These are phyloP conservation scores for Ormosia emarginata DNA, from an alignment of 306 rosid species.

Conservation along the genomic window DNA sequence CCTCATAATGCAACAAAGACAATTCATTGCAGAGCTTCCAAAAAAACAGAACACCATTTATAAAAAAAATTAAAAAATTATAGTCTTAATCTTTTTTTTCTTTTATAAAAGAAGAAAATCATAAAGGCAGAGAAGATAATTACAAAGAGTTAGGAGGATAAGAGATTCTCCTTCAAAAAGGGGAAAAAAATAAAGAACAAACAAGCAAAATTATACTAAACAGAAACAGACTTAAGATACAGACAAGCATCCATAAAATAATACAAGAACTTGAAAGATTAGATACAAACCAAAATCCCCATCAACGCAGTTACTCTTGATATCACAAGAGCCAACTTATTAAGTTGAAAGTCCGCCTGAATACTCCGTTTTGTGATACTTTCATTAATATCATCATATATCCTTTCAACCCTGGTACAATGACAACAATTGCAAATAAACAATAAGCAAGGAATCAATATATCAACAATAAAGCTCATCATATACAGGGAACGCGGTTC, in stretches of 20 bases:
- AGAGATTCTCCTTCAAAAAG: no score
- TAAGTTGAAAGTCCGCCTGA: conserved; percentile 45
- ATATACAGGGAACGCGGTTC: not conserved
- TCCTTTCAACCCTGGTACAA: conserved; percentile 71
- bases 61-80: no score
- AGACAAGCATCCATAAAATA: not conserved
- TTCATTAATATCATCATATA: conserved; percentile 55
- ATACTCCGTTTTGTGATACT: conserved; percentile 45
- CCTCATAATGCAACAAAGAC: not conserved
- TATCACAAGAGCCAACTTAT: conserved; percentile 77
- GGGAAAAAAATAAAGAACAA: not conserved
- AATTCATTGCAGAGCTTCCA: not conserved
- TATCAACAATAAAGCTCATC: not conserved
- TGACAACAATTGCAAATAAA: conserved; percentile 16
- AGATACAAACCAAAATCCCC: conserved; percentile 82
- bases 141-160: no score
- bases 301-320: conserved; percentile 81
- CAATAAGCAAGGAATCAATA: conserved; percentile 9
- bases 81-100: not conserved
- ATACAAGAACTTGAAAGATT: not conserved
- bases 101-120: no score
- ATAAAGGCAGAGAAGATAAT: no score
- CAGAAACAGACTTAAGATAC: not conserved
- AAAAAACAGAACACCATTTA: not conserved
- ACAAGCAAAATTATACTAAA: not conserved